These are phyloP conservation scores for Amphibolis antarctica DNA, from an alignment of 106 monocot species.

Conservation along the genomic window DNA sequence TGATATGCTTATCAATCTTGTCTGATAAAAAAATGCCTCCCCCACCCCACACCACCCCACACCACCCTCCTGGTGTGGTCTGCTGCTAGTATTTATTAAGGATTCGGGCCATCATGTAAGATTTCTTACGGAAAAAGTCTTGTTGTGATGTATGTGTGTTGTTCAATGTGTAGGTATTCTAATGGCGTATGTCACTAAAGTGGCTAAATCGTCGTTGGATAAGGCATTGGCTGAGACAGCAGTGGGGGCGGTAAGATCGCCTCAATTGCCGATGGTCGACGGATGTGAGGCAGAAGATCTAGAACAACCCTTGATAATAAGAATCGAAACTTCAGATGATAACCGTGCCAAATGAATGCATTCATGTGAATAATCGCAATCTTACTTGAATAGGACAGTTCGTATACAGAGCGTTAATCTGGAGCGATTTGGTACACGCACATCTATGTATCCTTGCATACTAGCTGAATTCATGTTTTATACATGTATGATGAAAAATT, in stretches of 20 bases:
- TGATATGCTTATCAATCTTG: too few species aligned
- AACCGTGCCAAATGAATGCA: neutral
- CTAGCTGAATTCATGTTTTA: too few species aligned
- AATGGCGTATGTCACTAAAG: constrained; percentile 71
- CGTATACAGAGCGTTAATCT: too few species aligned
- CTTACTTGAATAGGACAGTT: neutral
- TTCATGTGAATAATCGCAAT: neutral
- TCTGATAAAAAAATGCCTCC: too few species aligned
- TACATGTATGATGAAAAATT: too few species aligned
- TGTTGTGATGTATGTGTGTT: neutral
- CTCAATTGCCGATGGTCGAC: constrained; percentile 41
- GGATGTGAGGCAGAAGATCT: constrained; percentile 27
- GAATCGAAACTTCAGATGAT: constrained; percentile 42
- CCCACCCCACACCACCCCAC: too few species aligned
- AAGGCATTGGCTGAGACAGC: constrained; percentile 81
- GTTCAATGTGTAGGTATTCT: constrained; percentile 40
- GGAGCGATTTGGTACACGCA: too few species aligned
- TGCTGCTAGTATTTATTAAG: too few species aligned
- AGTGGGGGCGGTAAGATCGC: constrained; percentile 26
- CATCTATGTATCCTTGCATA: too few species aligned
- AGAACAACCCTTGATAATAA: constrained; percentile 62
- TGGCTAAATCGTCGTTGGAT: constrained; percentile 78
- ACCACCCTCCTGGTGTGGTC: too few species aligned
- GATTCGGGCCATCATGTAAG: too few species aligned
- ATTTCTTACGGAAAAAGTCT: too few species aligned